These are phyloP conservation scores for Vitis hybrid DNA, from an alignment of 177 flowering plant species.

Conservation along the genomic window DNA sequence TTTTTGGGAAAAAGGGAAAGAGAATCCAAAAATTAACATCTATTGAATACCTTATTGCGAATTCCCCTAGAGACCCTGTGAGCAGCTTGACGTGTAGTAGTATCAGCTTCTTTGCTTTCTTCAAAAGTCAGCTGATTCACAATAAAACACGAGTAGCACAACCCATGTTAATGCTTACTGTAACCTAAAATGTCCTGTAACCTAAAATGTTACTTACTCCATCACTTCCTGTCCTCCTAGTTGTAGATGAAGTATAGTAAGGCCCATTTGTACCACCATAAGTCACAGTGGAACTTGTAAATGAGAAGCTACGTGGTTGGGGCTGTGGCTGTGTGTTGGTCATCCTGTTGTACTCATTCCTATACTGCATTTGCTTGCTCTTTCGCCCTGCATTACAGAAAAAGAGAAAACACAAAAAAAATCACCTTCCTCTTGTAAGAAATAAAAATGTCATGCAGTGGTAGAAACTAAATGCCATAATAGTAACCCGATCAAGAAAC, in stretches of 20 bases:
- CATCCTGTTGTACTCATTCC: constrained; percentile 31
- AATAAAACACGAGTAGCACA: not conserved
- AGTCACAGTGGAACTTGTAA: constrained; percentile 55
- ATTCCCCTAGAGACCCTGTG: constrained; percentile 56
- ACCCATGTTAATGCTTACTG: not conserved
- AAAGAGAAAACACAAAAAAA: not conserved
- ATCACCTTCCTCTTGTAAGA: not conserved
- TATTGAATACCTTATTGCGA: constrained; percentile 44
- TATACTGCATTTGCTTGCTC: constrained; percentile 43
- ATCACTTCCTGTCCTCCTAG: constrained; percentile 63
- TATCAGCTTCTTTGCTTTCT: constrained; percentile 67
- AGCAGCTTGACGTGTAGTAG: constrained; percentile 47
- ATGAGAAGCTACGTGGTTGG: constrained; percentile 40
- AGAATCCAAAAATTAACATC: too few species aligned
- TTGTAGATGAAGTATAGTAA: constrained; percentile 54
- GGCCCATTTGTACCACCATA: constrained; percentile 71
- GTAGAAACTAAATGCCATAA: not conserved
- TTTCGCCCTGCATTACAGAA: constrained; percentile 35
- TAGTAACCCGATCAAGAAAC: not conserved
- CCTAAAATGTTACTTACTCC: constrained; percentile 40
- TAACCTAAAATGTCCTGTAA: not conserved
- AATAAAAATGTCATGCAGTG: not conserved
- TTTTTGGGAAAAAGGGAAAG: too few species aligned
- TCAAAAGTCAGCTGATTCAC: constrained; percentile 48
- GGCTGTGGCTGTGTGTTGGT: constrained; percentile 28